Base-by-base conservation (phyloP, 805 yeast species). In the Wickerhamomyces bisporus region DNA sequence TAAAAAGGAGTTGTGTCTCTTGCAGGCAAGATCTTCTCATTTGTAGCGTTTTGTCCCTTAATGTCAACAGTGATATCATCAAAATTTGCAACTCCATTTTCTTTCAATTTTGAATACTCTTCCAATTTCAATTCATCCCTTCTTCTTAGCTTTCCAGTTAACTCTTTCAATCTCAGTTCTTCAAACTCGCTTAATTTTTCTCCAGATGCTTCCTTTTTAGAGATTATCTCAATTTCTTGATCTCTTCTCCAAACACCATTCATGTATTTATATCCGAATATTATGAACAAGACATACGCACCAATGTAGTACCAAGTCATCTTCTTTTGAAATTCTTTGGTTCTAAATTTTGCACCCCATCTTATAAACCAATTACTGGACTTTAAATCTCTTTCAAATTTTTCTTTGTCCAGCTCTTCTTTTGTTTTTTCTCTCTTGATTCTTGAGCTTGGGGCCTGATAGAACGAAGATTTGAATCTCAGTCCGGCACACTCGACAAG, bases 1-100 rank as follows among this genome's bases (percentile, higher is more conserved):
- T 83, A 87, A 53, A 85, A 81, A 10, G 67, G 71, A 1, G 95
- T 86, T 8, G 96, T 83, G 57, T 91, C 96, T 51, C 77, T 74
- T 2, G 94, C 71, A 5, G 83, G 81, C 34, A 81, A 69, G 30
- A 86, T 77, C 32, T 50, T 52, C 27, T 56, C 52, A 47, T 65
- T 60, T 2, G 57, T 42, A 24, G 48, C 50, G 50, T 62, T 66
- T 38, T 60, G 55, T 39, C 61, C 61, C 31, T 55, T 44, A 12
- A 49, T 51, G 17, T 55, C 57, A 14, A 65, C 48, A 3, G 35
- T 40, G 6, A 64, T 47, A 11, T 46, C 56, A 41, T 61, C 63
- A 42, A 65, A 61, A 31, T 60, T 41, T 3, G 43, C 44, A 17
- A 53, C 36, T 14, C 60, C 62, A 47, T 65, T 58, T 9, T 64